Base-by-base conservation (phyloP, 345 rosid species). In the Euphorbia lathyris region DNA sequence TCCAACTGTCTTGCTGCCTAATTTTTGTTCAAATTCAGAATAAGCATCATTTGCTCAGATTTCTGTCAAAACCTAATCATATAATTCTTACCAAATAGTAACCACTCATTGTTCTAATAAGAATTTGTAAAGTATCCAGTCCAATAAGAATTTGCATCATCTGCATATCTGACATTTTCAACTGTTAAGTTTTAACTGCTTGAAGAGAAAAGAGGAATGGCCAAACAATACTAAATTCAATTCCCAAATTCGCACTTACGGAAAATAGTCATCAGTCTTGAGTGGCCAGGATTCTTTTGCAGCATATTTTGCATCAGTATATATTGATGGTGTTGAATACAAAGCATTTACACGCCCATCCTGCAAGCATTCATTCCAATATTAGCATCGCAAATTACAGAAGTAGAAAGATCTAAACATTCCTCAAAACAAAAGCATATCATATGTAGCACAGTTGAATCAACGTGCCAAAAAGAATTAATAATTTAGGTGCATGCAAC, bases 341-440 rank as follows among this genome's bases (percentile, higher is more conserved):
- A 85, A 66, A 16, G 84, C 88, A 70, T 85, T 80, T 13, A 85
- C 86, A 19, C 86, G 86, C 19, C 88, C 88, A 77, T 85, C 88
- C 88, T 85, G 65, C 14, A 57, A 70, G 34, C 26, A 74, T 56
- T 10, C 23, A 77, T 60, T 71, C 66, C 69, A 63, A 43, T 19
- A 56, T 65, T 56, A 56, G 27, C 74, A 50, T 64, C 20, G 64
- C 55, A 72, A 53, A 66, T 10, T 40, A 40, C 9, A 56, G 61
- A 67, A 45, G 55, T 61, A 48, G 17, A n/a, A n/a, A n/a, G n/a
- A n/a, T 4, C 1, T 32, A 32, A 60, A 50, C 34, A 61, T 22
- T 50, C 52, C 40, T 43, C 4, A 7, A 27, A 55, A 4, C 29
- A 27, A 57, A 40, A 27, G 22, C 9, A 22, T 19, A 38, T 40